Percentiles rank a stretch among this genome's conserved stretches.
Conservation (phyloP, 768 basidiomycete genomes). For the Kwoniella heveanensis region DNA sequence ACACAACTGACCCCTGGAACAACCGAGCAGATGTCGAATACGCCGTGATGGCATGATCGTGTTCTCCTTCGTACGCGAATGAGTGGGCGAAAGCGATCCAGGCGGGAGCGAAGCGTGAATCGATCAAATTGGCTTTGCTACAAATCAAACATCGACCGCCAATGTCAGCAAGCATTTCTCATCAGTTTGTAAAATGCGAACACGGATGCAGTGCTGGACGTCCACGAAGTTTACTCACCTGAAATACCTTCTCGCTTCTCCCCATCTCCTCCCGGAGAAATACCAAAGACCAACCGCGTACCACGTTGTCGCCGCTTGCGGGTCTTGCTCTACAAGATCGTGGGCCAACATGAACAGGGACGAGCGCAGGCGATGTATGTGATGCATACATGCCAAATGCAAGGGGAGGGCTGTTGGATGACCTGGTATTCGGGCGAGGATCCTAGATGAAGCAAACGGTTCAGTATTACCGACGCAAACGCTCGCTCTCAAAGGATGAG, state of each 20-base stretch:
- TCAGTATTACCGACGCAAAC: too few species aligned
- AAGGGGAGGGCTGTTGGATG: constrained; percentile 88
- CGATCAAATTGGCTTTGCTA: constrained; percentile 95
- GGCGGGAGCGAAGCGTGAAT: constrained; percentile 90
- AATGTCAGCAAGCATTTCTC: too few species aligned
- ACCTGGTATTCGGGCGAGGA: constrained; percentile 77
- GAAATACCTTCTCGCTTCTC: constrained; percentile 89
- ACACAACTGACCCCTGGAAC: constrained; percentile 74
- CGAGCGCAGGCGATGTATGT: constrained; percentile 85
- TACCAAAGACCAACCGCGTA: constrained; percentile 99
- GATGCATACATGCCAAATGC: constrained; percentile 98
- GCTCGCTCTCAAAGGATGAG: too few species aligned
- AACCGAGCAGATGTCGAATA: constrained; percentile 95
- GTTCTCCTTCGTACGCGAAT: constrained; percentile 94
- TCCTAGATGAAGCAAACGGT: constrained; percentile 64
- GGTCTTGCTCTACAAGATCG: constrained; percentile 90
- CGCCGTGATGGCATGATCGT: constrained; percentile 96
- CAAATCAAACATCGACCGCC: too few species aligned
- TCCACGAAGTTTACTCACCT: too few species aligned
- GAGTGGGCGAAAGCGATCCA: constrained; percentile 99
- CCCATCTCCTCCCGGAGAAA: constrained; percentile 79
- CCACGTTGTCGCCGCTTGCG: constrained; percentile 91
- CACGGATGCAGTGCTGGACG: too few species aligned
- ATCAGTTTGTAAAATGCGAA: too few species aligned
- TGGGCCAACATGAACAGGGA: constrained; percentile 95